Evolutionary conservation across 495 filamentous ascomycete species (phyloP), one percentile per base, ranked within the genome.

Genomic region (Geoglossum glabrum): DNA sequence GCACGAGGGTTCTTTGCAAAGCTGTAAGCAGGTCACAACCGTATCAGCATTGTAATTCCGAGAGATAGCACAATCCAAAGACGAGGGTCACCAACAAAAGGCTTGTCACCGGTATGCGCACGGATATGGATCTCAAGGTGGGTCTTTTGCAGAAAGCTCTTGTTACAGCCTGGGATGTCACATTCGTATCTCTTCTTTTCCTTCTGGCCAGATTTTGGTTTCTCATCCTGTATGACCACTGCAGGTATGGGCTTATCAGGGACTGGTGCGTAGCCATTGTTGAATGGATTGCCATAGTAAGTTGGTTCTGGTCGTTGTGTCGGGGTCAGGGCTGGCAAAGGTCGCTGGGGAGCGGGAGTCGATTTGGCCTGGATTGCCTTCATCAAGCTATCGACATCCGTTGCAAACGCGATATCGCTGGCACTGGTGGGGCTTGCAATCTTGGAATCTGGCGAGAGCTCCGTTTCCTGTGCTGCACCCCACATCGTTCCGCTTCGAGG

Each of bases 91-190:
- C 86, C 74, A 69, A 95, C 87, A 72, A 90, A 95, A 60, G 90
- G 90, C 61, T 88, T 87, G 51, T 88, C 80, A 21, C 90, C 90
- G 3, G 90, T 95, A 64, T 97, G 90, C 9, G 88, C 83, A 64
- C 90, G 78, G 47, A 77, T 84, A 64, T 97, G 90, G 38, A 93
- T 96, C 59, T 94, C 87, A 38, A 95, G 76, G 66, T 96, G 89
- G 1, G 90, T 96, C 69, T 90, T 95, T 66, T 97, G 90, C 57
- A 80, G 79, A 69, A 95, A 95, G 60, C 74, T 79, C 72, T 92
- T 95, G 58, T 76, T 72, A 64, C 90, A 97, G 15, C 81, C 78
- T 13, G 80, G 76, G 33, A 89, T 76, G 25, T 75, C 79, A 69
- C 90, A 97, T 27, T 77, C 70, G 65, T 92, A 92, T 63, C 80